Percentiles rank a stretch among this genome's conserved stretches.
Evolutionary conservation across 768 basidiomycete genomes (phyloP).

Genomic region (Pleurotus cornucopiae): DNA sequence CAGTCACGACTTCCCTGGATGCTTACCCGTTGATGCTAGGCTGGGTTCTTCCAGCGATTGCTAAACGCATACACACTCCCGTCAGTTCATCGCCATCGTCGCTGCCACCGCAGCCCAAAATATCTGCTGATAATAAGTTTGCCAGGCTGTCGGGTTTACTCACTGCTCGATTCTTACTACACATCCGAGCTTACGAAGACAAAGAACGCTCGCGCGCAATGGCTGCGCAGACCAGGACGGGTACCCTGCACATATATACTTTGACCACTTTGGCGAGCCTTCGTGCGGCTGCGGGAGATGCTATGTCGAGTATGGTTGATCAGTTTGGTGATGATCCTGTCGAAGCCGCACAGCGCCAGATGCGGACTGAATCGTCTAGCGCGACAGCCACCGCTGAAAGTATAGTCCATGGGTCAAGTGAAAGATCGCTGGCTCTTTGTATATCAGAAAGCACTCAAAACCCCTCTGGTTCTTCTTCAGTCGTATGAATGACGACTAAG

Average conservation of each 20-base stretch:
- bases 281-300: background rate
- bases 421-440: too few relatives aligned
- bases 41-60: constrained; percentile 20
- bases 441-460: too few relatives aligned
- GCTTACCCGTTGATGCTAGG: constrained; percentile 8
- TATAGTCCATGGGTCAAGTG: too few relatives aligned
- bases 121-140: too few relatives aligned
- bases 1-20: background rate
- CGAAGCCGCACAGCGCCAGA: background rate
- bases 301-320: background rate
- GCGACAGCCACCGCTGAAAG: too few relatives aligned
- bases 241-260: background rate
- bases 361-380: background rate
- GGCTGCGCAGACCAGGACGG: background rate
- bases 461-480: too few relatives aligned
- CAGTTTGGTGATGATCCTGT: constrained; percentile 8
- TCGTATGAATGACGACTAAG: too few relatives aligned
- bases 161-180: constrained; percentile 19
- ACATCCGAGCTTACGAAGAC: constrained; percentile 16
- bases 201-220: background rate
- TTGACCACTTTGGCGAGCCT: background rate
- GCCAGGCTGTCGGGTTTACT: constrained; percentile 17
- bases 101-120: too few relatives aligned
- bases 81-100: background rate
- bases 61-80: background rate